Evolutionary conservation across 345 rosid species (phyloP), one percentile per base, ranked within the genome.

Genomic region (Sisymbrium altissimum): DNA sequence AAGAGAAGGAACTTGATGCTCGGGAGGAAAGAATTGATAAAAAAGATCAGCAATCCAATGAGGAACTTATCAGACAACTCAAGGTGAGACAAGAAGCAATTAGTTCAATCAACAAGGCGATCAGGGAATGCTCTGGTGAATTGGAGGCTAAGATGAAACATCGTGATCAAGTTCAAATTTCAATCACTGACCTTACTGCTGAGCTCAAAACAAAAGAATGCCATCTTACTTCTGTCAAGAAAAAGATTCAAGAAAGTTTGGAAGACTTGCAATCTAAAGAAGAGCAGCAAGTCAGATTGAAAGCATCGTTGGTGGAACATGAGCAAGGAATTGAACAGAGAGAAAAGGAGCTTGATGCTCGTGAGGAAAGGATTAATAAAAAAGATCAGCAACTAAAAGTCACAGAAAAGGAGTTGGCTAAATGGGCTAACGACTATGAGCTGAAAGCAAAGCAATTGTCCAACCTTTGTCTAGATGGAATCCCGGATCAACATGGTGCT

Each of bases 251-350:
- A 59, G 80, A 71, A 18, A 38, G 60, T 49, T 23, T 55, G 13
- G 54, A 77, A 62, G 71, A 74, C 49, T 52, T 75, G 8, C 45
- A 79, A 13, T 13, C 32, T 58, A 73, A 64, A 72, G 79, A 78
- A 67, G 48, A 63, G 30, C 41, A 60, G 14, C 25, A 65, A 35
- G 66, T 13, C 72, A 67, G 23, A 19, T 23, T 77, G 10, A 29
- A 64, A 77, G 40, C 29, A 66, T 78, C 80, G 36, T n/a, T 78
- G 54, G 35, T 63, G n/a, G 68, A 66, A 52, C 70, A 27, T 29
- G 38, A 32, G 46, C 13, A 64, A 46, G 55, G 72, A 48, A 41
- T 81, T 61, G 74, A 45, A 50, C 17, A 21, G 41, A 74, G 73
- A 66, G 68, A 71, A 72, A 79, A 71, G 63, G 73, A 79, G 25